phyloP scores from a whole-genome alignment of 208 protist species.

The Trypanosoma caninum region DNA sequence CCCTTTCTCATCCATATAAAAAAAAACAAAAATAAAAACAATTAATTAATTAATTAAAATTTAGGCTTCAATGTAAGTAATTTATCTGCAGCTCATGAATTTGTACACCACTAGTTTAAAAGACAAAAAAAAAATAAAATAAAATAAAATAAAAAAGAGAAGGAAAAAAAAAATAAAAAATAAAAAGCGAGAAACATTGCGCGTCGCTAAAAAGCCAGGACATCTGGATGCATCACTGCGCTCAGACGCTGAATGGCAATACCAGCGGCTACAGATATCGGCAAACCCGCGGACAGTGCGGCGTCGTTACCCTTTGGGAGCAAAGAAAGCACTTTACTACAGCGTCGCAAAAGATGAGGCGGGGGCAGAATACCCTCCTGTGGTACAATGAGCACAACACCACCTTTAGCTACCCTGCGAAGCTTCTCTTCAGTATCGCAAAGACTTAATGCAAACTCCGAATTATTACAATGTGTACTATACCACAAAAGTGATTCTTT shows the following conservation, averaged over 20 bases:
- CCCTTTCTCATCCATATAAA: neutral
- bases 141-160: conserved; percentile 5
- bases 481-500: conserved; percentile 40
- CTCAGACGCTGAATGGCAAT: conserved; percentile 84
- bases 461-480: conserved; percentile 7
- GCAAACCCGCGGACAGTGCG: conserved; percentile 36
- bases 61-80: too few species aligned
- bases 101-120: neutral
- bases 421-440: conserved; percentile 47
- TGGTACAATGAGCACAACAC: conserved; percentile 69
- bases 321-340: conserved; percentile 52
- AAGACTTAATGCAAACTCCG: conserved; percentile 23
- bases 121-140: neutral
- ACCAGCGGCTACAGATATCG: conserved; percentile 71
- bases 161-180: conserved; percentile 9
- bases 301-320: conserved; percentile 21
- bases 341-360: conserved; percentile 46
- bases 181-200: neutral
- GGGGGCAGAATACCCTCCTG: conserved; percentile 81
- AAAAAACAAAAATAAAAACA: too few species aligned
- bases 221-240: conserved; percentile 57
- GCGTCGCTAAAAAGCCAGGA: conserved; percentile 31
- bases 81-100: too few species aligned
- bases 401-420: conserved; percentile 16
- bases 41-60: too few species aligned